Percentiles rank a stretch among this genome's conserved stretches.
Evolutionary conservation across 768 basidiomycete species (phyloP).

Genomic region (Kwoniella pini): DNA sequence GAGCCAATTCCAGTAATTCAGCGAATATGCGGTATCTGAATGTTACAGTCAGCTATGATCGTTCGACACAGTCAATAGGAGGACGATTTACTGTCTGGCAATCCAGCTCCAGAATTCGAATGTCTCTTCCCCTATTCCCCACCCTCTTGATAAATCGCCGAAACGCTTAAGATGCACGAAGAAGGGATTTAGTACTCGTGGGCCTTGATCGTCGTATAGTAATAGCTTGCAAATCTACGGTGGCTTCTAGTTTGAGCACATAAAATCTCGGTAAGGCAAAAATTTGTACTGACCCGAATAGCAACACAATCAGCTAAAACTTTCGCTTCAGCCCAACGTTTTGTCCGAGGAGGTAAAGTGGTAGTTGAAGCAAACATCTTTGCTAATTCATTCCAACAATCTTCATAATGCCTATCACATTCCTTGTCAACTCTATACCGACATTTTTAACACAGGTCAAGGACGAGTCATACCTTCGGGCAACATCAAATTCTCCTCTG

Average conservation of each 20-base stretch:
- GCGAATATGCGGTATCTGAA: constrained; percentile 81
- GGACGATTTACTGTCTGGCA: constrained; percentile 73
- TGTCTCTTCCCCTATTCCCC: constrained; percentile 95
- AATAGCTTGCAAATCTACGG: constrained; percentile 84
- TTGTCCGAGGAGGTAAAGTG: constrained; percentile 85
- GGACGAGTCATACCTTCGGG: constrained; percentile 69
- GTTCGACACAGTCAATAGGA: not conserved
- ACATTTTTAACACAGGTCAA: not conserved
- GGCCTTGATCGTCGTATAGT: constrained; percentile 84
- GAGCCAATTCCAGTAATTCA: constrained; percentile 84
- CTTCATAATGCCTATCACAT: constrained; percentile 83
- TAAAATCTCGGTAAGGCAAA: not conserved
- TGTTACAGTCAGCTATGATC: not conserved
- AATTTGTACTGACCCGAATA: constrained; percentile 66
- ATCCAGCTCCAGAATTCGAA: constrained; percentile 99
- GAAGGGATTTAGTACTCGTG: constrained; percentile 77
- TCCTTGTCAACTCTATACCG: too few relatives aligned
- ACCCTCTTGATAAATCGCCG: constrained; percentile 76
- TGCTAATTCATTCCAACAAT: constrained; percentile 78
- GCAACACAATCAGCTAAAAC: constrained; percentile 92
- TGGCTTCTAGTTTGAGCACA: not conserved
- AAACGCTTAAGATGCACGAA: constrained; percentile 82
- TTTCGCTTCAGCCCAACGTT: constrained; percentile 97
- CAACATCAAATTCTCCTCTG: constrained; percentile 85
- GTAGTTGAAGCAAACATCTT: constrained; percentile 88